Conservation (phyloP, 2,329 filamentous ascomycete species). For the Fusarium sp. region DNA sequence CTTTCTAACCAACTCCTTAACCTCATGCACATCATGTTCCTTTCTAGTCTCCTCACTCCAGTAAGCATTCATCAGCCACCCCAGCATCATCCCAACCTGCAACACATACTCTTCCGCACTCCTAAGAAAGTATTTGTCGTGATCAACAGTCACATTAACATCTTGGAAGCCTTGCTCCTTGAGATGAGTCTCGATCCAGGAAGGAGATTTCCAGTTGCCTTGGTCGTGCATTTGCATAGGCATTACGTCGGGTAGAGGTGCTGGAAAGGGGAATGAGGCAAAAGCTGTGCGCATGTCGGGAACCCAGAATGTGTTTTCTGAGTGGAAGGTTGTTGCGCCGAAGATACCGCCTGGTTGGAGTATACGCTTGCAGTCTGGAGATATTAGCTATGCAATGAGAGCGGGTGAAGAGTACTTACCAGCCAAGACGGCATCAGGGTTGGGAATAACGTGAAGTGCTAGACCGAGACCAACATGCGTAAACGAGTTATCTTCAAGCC, state of each 20-base stretch:
- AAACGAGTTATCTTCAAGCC: conserved; percentile 53
- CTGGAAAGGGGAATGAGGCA: conserved; percentile 53
- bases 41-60: conserved; percentile 55
- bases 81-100: conserved; percentile 53
- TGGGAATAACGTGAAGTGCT: conserved; percentile 59
- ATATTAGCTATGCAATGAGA: too few relatives aligned
- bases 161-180: conserved; percentile 52
- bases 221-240: conserved; percentile 55
- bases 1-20: conserved; percentile 49
- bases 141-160: conserved; percentile 50
- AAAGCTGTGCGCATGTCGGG: conserved; percentile 55
- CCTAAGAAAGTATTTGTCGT: conserved; percentile 43
- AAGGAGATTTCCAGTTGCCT: conserved; percentile 54
- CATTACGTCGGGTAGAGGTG: conserved; percentile 50
- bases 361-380: conserved; percentile 51
- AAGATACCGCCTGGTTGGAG: conserved; percentile 55
- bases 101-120: conserved; percentile 52
- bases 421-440: conserved; percentile 50
- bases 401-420: conserved; percentile 35
- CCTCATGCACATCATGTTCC: conserved; percentile 52
- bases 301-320: conserved; percentile 51
- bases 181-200: conserved; percentile 54
- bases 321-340: conserved; percentile 53
- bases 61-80: conserved; percentile 51
- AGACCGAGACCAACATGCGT: conserved; percentile 60